Base-by-base conservation (phyloP, 2,329 filamentous ascomycete species). In the Ophiostoma pallidulum region DNA sequence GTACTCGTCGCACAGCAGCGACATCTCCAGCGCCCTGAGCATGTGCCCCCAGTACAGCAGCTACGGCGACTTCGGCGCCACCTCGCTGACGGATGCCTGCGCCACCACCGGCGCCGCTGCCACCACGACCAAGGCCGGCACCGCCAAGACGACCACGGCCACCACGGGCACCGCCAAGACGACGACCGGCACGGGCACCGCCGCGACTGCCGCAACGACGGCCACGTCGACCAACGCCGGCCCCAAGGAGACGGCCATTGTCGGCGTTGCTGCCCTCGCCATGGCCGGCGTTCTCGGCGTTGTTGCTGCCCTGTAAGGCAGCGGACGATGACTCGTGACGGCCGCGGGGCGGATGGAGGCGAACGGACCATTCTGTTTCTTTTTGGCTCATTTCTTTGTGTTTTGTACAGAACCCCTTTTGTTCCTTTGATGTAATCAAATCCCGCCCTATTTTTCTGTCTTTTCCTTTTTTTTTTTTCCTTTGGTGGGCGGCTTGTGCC, bases 31-130 rank as follows among this genome's bases (percentile, higher is more conserved):
- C 28, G 57, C 56, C 12, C 26, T 62, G 8, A 53, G 51, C 29
- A 8, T 54, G 44, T 64, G 62, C 54, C 56, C 59, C 19, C 32
- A 54, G 12, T 51, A 54, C 48, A 47, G 47, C 40, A 43, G 35
- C 45, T 52, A 41, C 39, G 37, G 35, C 16, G 42, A 38, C 33
- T 12, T 10, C 18, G 29, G 5, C 28, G 53, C 8, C 41, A 36
- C 14, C 8, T 14, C n/a, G 8, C 2, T 28, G 14, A 22, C 2
- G 7, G 5, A 26, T 4, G 8, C 10, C 9, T 29, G 24, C 24
- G 16, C 24, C 12, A 13, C n/a, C 24, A 26, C 16, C 36, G 43
- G 41, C 29, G 14, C 8, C n/a, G 26, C 29, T 37, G 12, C 37
- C 16, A 41, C 40, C 13, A 24, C 35, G 16, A 22, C 43, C 8